Conservation (phyloP, 495 filamentous ascomycete species). For the Sordaria brevicollis region DNA sequence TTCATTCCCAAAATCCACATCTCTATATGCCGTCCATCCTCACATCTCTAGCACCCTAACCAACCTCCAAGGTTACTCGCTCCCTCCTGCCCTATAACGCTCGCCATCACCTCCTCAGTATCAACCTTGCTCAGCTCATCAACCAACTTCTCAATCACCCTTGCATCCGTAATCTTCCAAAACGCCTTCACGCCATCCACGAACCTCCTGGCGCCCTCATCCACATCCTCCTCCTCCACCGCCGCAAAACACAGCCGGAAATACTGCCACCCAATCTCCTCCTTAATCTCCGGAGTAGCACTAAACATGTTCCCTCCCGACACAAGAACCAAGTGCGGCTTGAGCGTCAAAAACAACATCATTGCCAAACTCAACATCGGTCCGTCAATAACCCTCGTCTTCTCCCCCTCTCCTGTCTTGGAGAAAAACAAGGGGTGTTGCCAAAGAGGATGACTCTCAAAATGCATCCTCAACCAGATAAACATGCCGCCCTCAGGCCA, state of each 20-base stretch:
- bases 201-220: constrained; percentile 47
- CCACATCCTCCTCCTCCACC: constrained; percentile 57
- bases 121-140: constrained; percentile 11
- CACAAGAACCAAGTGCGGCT: constrained; percentile 56
- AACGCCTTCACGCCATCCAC: constrained; percentile 59
- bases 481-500: constrained; percentile 93
- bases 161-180: constrained; percentile 58
- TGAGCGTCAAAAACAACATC: constrained; percentile 61
- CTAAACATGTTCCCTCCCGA: constrained; percentile 62
- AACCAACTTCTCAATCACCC: constrained; percentile 47
- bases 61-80: constrained; percentile 14
- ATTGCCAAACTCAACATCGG: constrained; percentile 46
- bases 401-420: background rate
- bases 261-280: constrained; percentile 49
- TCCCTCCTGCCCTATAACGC: background rate
- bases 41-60: constrained; percentile 25
- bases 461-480: constrained; percentile 63
- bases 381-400: constrained; percentile 17
- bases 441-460: constrained; percentile 62
- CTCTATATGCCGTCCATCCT: background rate
- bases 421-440: constrained; percentile 10
- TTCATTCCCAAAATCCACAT: background rate
- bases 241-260: constrained; percentile 82
- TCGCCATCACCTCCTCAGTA: background rate
- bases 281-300: constrained; percentile 45